Evolutionary conservation across 202 grass and related monocot species (phyloP), one percentile per base, ranked within the genome.

Genomic region (Eragrostis tef): DNA sequence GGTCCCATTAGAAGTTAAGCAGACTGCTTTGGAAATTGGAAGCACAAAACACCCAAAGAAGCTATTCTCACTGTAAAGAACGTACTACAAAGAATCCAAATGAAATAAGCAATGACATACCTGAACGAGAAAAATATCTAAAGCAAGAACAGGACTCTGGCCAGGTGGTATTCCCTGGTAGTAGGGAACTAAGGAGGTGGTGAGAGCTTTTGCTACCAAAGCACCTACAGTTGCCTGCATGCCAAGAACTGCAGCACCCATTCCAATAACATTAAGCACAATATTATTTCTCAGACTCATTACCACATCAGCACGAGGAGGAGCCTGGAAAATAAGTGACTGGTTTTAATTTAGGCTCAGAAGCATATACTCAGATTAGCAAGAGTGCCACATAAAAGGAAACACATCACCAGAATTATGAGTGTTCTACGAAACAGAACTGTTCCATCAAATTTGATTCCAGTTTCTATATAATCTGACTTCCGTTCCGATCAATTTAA

Each of bases 41-140:
- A 56, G 20, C 3, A 63, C 7, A 3, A 6, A 48, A 64, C 46
- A 36, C 17, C 34, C 1, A 16, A 0, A 50, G 13, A 65, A 53
- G n/a, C 21, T 46, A 8, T 25, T 77, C 7, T 51, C 17, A 7
- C 15, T 12, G 1, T 21, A 58, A 2, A 10, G 20, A 11, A 9
- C 21, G 16, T 29, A 45, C 11, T 25, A 25, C 2, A 17, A 81
- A 82, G 20, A 70, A 48, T 6, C 2, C 34, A 62, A 17, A 3
- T 27, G 51, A 70, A 65, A 36, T 59, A 54, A 14, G 60, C 21
- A 24, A 70, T 67, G 41, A 8, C 25, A 79, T 91, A 98, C 96
- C 90, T 98, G 96, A 49, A 95, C 88, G 39, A 98, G 81, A 48
- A 98, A 91, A 71, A 98, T 81, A 80, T 98, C 96, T 79, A 95